Evolutionary conservation across 2,329 filamentous ascomycete genomes (phyloP).

Genomic region (Penicillium sp.): DNA sequence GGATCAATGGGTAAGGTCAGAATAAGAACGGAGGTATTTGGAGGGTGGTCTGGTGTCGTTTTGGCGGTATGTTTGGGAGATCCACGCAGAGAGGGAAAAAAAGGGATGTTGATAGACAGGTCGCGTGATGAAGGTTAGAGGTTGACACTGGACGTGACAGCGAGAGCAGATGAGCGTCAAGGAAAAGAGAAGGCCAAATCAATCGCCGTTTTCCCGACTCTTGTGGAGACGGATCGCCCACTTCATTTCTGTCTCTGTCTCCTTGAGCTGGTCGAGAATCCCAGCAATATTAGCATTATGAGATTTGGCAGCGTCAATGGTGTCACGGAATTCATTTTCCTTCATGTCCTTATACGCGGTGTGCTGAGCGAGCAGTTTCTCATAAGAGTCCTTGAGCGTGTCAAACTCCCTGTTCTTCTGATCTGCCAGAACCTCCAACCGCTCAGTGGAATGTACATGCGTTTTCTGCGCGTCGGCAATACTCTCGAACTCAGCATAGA

Average conservation of each 20-base stretch:
- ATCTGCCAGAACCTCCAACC: conserved; percentile 47
- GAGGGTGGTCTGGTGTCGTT: neutral
- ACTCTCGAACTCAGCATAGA: conserved; percentile 36
- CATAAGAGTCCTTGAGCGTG: conserved; percentile 40
- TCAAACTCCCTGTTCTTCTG: conserved; percentile 48
- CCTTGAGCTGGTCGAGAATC: conserved; percentile 42
- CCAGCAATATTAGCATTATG: conserved; percentile 37
- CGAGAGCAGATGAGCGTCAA: neutral
- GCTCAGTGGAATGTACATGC: conserved; percentile 38
- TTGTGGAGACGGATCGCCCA: conserved; percentile 49
- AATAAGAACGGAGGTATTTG: neutral
- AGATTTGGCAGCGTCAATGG: conserved; percentile 31
- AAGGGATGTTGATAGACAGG: neutral
- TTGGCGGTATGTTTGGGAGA: neutral
- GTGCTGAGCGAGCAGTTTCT: conserved; percentile 41
- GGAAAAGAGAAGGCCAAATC: neutral
- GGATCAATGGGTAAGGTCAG: neutral
- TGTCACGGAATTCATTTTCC: conserved; percentile 40
- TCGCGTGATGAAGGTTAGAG: neutral
- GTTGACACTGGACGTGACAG: neutral
- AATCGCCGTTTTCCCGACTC: conserved; percentile 25
- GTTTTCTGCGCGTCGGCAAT: conserved; percentile 39
- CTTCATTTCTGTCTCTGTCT: conserved; percentile 47
- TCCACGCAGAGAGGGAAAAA: neutral
- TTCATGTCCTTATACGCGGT: conserved; percentile 44